These are phyloP conservation scores for Tulasnella sp. DNA, from an alignment of 768 basidiomycete genomes.

Conservation along the genomic window DNA sequence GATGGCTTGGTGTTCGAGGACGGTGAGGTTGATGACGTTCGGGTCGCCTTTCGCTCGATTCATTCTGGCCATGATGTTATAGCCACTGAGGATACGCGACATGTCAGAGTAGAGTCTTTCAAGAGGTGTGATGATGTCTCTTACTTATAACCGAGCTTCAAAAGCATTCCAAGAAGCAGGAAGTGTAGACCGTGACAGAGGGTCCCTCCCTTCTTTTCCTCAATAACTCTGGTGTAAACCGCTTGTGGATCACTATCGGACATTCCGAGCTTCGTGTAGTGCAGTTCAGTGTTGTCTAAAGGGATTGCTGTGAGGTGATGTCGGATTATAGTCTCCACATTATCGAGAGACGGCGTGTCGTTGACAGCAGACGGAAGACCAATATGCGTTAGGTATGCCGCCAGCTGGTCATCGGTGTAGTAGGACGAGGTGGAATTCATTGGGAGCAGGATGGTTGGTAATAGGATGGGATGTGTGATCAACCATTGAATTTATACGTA, in stretches of 20 bases:
- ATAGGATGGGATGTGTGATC: too few relatives aligned
- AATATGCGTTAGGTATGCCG: not conserved
- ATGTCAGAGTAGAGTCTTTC: too few relatives aligned
- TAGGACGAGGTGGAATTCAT: slow-evolving; percentile 3
- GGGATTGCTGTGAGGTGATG: slow-evolving; percentile 4
- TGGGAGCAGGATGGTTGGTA: too few relatives aligned
- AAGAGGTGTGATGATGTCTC: not conserved
- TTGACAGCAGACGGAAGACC: not conserved
- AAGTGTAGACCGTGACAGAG: not conserved
- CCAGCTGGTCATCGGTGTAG: slow-evolving; percentile 1
- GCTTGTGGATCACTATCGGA: not conserved
- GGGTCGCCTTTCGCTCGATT: not conserved
- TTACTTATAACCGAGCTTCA: slow-evolving; percentile 9
- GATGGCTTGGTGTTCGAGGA: too few relatives aligned
- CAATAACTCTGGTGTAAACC: not conserved
- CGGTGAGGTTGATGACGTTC: not conserved
- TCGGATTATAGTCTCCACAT: not conserved
- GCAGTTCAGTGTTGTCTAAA: slow-evolving; percentile 13
- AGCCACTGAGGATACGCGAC: not conserved
- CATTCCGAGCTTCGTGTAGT: not conserved
- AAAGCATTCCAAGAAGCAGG: slow-evolving; percentile 8
- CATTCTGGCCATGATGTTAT: not conserved
- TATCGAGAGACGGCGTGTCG: slow-evolving; percentile 1
- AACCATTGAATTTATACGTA: too few relatives aligned
- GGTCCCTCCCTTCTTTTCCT: not conserved